These are phyloP conservation scores for Priceomyces haplophilus DNA, from an alignment of 805 yeast genomes.

Conservation along the genomic window DNA sequence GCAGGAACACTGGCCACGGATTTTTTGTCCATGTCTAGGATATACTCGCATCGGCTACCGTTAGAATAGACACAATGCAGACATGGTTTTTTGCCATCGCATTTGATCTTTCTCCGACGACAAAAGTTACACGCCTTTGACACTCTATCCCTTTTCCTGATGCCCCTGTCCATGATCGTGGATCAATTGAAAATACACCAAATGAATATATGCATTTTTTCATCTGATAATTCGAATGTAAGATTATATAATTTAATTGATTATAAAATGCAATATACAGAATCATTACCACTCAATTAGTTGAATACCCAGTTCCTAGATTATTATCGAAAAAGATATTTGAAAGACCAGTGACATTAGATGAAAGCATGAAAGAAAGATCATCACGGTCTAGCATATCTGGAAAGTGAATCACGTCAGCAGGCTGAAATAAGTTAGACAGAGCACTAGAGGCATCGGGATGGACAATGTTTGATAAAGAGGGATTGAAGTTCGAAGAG, in stretches of 20 bases:
- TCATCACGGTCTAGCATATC: slow-evolving; percentile 24
- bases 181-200: too few relatives aligned
- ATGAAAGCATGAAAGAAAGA: slow-evolving; percentile 15
- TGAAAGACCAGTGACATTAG: slow-evolving; percentile 18
- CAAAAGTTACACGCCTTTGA: slow-evolving; percentile 48
- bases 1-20: neutral
- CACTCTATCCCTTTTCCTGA: slow-evolving; percentile 6
- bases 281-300: neutral
- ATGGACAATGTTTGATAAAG: slow-evolving; percentile 22
- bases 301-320: slow-evolving; percentile 14
- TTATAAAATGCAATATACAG: neutral
- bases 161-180: slow-evolving; percentile 1
- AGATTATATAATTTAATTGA: too few relatives aligned
- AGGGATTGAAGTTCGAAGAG: slow-evolving; percentile 22
- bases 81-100: slow-evolving; percentile 48
- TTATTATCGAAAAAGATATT: slow-evolving; percentile 38
- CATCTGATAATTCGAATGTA: too few relatives aligned
- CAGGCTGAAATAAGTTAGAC: too few relatives aligned
- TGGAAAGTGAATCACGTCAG: neutral
- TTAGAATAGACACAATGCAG: slow-evolving; percentile 34
- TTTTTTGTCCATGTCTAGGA: slow-evolving; percentile 13
- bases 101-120: slow-evolving; percentile 47
- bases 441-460: slow-evolving; percentile 8
- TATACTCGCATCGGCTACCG: slow-evolving; percentile 26
- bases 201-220: too few relatives aligned